phyloP scores from a whole-genome alignment of 345 rosid genomes.

The Euphorbia pulcherrima region DNA sequence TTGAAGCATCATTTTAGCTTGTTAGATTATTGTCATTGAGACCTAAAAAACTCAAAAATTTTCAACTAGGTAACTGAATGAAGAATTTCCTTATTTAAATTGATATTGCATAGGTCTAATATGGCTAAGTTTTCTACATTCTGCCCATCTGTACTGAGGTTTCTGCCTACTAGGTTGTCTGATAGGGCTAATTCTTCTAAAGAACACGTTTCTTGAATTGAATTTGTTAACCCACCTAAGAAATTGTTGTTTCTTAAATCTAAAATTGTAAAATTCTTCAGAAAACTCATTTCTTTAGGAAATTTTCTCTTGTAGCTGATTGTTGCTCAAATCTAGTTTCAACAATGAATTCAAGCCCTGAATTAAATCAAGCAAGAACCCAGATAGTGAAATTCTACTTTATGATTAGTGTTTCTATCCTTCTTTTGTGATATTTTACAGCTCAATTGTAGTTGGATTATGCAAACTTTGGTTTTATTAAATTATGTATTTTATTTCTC shows the following conservation, averaged over 20 bases:
- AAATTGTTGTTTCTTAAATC: conserved; percentile 71
- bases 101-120: conserved; percentile 57
- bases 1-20: no score
- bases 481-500: no score
- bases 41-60: conserved; percentile 70
- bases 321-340: conserved; percentile 83
- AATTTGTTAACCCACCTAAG: conserved; percentile 56
- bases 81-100: conserved; percentile 63
- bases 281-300: no score
- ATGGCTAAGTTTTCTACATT: conserved; percentile 49
- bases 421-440: no score
- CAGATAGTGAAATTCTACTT: no score
- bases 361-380: conserved; percentile 48
- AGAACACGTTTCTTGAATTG: conserved; percentile 54
- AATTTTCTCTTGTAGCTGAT: conserved; percentile 49
- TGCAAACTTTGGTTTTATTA: no score
- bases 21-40: no score
- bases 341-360: conserved; percentile 57
- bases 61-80: conserved; percentile 48
- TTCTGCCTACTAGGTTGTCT: conserved; percentile 55
- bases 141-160: conserved; percentile 51
- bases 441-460: no score
- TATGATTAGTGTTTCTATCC: no score
- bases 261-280: conserved; percentile 68
- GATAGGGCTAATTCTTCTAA: conserved; percentile 65